Percentiles rank a stretch among this genome's conserved stretches.
phyloP scores from a whole-genome alignment of 805 yeast species.

The Yamadazyma laniorum region DNA sequence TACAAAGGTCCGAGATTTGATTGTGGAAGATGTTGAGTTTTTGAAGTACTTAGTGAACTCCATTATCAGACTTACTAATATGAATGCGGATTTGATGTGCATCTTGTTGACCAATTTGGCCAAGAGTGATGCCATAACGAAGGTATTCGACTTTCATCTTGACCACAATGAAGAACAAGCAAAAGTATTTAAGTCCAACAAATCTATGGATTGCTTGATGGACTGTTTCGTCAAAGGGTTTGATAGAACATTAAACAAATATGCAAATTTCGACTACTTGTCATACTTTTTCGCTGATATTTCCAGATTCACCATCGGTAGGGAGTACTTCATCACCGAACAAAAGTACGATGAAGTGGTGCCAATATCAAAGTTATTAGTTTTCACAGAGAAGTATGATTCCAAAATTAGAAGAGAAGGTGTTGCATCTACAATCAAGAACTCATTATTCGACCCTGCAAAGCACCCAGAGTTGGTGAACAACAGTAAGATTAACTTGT shows the following conservation, averaged over 20 bases:
- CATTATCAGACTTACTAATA: slow-evolving; percentile 54
- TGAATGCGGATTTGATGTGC: slow-evolving; percentile 76
- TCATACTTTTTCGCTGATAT: slow-evolving; percentile 88
- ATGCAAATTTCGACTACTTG: slow-evolving; percentile 77
- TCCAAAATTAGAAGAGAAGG: slow-evolving; percentile 83
- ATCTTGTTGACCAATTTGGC: slow-evolving; percentile 85
- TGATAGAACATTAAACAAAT: slow-evolving; percentile 66
- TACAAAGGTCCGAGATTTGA: slow-evolving; percentile 54
- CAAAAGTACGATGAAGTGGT: slow-evolving; percentile 74
- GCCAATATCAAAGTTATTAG: slow-evolving; percentile 78
- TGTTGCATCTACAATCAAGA: slow-evolving; percentile 88
- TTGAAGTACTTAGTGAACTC: slow-evolving; percentile 45
- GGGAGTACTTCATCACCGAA: slow-evolving; percentile 69
- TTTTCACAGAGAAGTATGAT: slow-evolving; percentile 79
- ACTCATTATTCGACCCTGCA: slow-evolving; percentile 77
- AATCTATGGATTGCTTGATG: slow-evolving; percentile 75
- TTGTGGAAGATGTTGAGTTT: slow-evolving; percentile 65
- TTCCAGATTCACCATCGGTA: slow-evolving; percentile 71
- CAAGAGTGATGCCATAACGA: slow-evolving; percentile 63
- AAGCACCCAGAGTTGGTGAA: slow-evolving; percentile 59
- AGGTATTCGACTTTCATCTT: slow-evolving; percentile 42
- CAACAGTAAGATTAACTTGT: slow-evolving; percentile 63
- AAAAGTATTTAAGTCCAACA: slow-evolving; percentile 51
- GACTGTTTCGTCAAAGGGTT: slow-evolving; percentile 87
- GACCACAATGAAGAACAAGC: slow-evolving; percentile 34